phyloP scores from a whole-genome alignment of 768 basidiomycete genomes.

The Phlegmacium glaucopus region DNA sequence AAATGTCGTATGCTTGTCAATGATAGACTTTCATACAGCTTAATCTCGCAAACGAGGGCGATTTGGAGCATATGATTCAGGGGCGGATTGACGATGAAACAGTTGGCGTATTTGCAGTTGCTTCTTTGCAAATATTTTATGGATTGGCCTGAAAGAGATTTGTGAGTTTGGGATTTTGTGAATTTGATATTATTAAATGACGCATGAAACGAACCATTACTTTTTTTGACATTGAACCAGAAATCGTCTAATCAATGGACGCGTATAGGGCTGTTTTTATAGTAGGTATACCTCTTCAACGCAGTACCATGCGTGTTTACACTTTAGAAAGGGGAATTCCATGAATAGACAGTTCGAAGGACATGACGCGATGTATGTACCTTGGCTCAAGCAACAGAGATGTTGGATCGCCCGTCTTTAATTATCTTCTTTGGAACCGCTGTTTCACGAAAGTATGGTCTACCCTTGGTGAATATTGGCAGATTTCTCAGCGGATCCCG shows the following conservation, averaged over 20 bases:
- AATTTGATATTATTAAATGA: neutral
- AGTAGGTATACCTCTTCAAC: slow-evolving; percentile 1
- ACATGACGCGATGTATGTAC: neutral
- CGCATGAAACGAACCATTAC: slow-evolving; percentile 2
- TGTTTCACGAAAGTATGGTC: slow-evolving; percentile 4
- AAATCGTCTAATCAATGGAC: neutral
- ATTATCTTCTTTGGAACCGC: slow-evolving; percentile 1
- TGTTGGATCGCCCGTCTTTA: neutral
- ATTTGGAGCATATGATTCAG: neutral
- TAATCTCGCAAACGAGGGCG: neutral
- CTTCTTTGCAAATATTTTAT: slow-evolving; percentile 3
- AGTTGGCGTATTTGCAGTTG: neutral
- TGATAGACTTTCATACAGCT: neutral
- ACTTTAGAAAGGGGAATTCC: neutral
- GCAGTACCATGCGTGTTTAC: slow-evolving; percentile 6
- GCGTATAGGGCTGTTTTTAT: neutral
- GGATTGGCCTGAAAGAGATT: slow-evolving; percentile 1
- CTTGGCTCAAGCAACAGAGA: neutral
- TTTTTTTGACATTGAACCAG: slow-evolving; percentile 4
- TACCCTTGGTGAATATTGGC: neutral
- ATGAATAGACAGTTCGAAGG: neutral
- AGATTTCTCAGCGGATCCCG: too few relatives aligned
- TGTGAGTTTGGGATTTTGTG: too few relatives aligned
- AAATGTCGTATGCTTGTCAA: too few relatives aligned
- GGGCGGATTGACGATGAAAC: slow-evolving; percentile 1